Percentiles rank a stretch among this genome's conserved stretches.
These are phyloP conservation scores for Escallonia rubra DNA, from an alignment of 129 eudicot genomes.

Conservation along the genomic window DNA sequence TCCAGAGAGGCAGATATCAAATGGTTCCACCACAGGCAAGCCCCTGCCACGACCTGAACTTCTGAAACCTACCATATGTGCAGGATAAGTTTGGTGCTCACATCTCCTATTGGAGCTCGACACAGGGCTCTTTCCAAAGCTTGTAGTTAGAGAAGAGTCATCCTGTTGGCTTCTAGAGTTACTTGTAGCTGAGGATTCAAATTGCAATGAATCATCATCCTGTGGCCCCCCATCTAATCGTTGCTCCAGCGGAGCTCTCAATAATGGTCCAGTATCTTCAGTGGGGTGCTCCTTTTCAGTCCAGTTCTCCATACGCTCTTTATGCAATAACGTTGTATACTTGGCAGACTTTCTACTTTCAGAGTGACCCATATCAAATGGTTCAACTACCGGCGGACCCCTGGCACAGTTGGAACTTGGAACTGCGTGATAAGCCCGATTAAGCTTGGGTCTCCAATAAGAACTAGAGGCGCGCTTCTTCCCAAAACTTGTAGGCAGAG, in stretches of 20 bases:
- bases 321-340: no score
- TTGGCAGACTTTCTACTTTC: no score
- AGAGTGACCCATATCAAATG: no score
- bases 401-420: no score
- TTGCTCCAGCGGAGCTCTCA: constrained; percentile 1
- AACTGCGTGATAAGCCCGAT: not conserved
- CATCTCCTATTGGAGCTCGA: constrained; percentile 4
- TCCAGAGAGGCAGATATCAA: constrained; percentile 28
- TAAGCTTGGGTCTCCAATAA: constrained; percentile 4
- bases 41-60: not conserved
- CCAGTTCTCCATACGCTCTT: no score
- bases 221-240: not conserved
- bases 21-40: constrained; percentile 14
- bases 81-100: not conserved
- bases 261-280: not conserved
- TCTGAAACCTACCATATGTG: not conserved
- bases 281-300: no score
- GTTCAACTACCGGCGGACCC: no score
- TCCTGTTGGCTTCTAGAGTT: constrained; percentile 10
- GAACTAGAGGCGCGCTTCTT: constrained; percentile 9
- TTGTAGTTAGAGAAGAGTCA: constrained; percentile 25
- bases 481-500: constrained; percentile 30
- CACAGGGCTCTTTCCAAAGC: constrained; percentile 28
- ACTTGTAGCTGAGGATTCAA: not conserved
- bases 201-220: not conserved